These are phyloP conservation scores for Thinopyrum elongatum DNA, from an alignment of 176 grass and related monocot genomes.

Conservation along the genomic window DNA sequence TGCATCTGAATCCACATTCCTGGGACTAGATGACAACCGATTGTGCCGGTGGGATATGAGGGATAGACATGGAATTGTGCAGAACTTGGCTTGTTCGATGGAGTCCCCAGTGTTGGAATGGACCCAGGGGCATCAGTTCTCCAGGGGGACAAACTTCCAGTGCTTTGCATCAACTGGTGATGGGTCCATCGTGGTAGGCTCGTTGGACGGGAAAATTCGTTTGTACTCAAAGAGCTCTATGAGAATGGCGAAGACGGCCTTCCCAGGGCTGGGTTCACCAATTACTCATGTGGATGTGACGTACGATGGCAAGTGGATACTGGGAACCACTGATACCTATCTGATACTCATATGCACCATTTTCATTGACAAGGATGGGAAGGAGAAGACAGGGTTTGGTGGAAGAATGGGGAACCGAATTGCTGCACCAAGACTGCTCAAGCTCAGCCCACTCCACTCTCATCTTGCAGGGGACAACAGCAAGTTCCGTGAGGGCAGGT, in stretches of 20 bases:
- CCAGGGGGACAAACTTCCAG: slow-evolving; percentile 81
- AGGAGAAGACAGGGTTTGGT: slow-evolving; percentile 75
- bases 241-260: slow-evolving; percentile 97
- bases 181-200: slow-evolving; percentile 89
- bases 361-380: slow-evolving; percentile 92
- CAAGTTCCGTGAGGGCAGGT: slow-evolving; percentile 73
- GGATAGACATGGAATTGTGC: slow-evolving; percentile 68
- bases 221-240: slow-evolving; percentile 92
- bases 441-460: slow-evolving; percentile 77
- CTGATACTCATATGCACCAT: slow-evolving; percentile 80
- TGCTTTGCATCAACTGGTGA: slow-evolving; percentile 88
- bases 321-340: slow-evolving; percentile 80
- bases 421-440: slow-evolving; percentile 85
- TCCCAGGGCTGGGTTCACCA: slow-evolving; percentile 87
- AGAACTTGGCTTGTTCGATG: slow-evolving; percentile 54
- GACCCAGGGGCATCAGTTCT: slow-evolving; percentile 93
- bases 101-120: slow-evolving; percentile 71
- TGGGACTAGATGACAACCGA: slow-evolving; percentile 81
- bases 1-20: slow-evolving; percentile 77
- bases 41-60: slow-evolving; percentile 92
- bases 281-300: slow-evolving; percentile 96
- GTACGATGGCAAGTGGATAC: slow-evolving; percentile 82
- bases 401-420: slow-evolving; percentile 89
- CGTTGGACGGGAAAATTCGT: slow-evolving; percentile 90
- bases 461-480: slow-evolving; percentile 66